Evolutionary conservation across 768 basidiomycete species (phyloP), one percentile per base, ranked within the genome.

Genomic region (Mycena vitilis): DNA sequence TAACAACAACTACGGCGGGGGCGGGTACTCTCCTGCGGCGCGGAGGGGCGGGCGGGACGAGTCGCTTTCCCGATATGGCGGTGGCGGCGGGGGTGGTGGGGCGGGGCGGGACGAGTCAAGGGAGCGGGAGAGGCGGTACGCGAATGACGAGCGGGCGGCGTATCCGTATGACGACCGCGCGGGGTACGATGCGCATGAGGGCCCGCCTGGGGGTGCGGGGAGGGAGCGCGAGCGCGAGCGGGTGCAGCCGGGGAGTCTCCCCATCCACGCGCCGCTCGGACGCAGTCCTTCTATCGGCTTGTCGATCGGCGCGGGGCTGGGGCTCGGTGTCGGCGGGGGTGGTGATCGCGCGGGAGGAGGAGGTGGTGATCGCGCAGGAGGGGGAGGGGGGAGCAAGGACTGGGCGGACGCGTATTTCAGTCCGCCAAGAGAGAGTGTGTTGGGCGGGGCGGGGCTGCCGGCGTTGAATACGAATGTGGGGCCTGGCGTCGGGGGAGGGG

Each of bases 221-320:
- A 36, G 53, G 18, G 55, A 42, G 20, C 49, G 55, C 13, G 40
- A 8, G n/a, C 48, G 22, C 48, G n/a, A 22, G 8, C 42, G 18
- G 38, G 42, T 4, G 18, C 30, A 38, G 30, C 49, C 1, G 90
- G 89, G 73, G 89, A 92, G 71, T 90, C 92, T 0, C 20, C 93
- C 93, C 47, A 92, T 91, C 59, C 92, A 92, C 66, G 88, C 90
- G 0, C 42, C 90, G 30, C 30, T 30, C 5, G 30, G 30, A 30
- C 30, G 30, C 5, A 30, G 30, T 9, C 11, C 40, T 4, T 15
- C 89, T 15, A 79, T 88, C 51, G 89, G 90, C 2, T 30, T 30
- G 30, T 30, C 30, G 1, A 86, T 90, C 65, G 90, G 88, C 73
- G 88, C 89, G 1, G 81, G 87, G 4, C 80, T 42, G 25, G 36